Percentiles rank a stretch among this genome's conserved stretches.
These are phyloP conservation scores for Lactifluus volemus DNA, from an alignment of 768 basidiomycete genomes.

Conservation along the genomic window DNA sequence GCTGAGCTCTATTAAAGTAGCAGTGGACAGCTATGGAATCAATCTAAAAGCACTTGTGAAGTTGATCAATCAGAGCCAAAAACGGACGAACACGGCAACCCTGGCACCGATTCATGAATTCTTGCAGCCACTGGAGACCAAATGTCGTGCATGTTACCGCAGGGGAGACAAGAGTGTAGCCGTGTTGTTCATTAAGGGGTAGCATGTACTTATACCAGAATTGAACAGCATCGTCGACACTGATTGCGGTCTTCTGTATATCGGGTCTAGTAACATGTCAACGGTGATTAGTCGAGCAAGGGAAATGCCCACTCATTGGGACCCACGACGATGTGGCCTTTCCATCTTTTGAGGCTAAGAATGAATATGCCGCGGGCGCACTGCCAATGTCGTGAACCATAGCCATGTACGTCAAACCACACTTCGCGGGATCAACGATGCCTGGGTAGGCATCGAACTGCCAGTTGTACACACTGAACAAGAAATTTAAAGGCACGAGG, in stretches of 20 bases:
- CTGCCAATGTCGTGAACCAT: constrained; percentile 67
- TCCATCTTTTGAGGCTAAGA: constrained; percentile 41
- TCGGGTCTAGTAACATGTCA: constrained; percentile 48
- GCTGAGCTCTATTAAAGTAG: constrained; percentile 54
- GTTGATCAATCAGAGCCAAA: background rate
- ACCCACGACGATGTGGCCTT: no score
- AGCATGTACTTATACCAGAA: constrained; percentile 55
- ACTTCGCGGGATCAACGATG: constrained; percentile 23
- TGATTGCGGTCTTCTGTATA: constrained; percentile 43
- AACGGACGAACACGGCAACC: constrained; percentile 38
- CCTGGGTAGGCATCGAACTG: constrained; percentile 38
- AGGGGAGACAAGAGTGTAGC: constrained; percentile 55
- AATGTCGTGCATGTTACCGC: constrained; percentile 46
- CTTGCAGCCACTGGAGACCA: constrained; percentile 51
- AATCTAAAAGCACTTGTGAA: constrained; percentile 32
- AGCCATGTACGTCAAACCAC: constrained; percentile 48
- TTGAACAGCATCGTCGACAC: constrained; percentile 41
- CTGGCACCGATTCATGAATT: constrained; percentile 46
- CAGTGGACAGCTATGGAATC: constrained; percentile 55
- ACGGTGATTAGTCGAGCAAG: constrained; percentile 22
- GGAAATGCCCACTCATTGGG: constrained; percentile 57
- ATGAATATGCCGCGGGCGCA: constrained; percentile 36
- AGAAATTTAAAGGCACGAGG: background rate
- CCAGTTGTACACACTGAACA: constrained; percentile 57
- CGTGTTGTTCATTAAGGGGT: constrained; percentile 43